phyloP scores from a whole-genome alignment of 495 filamentous ascomycete genomes.

The Patellaria atrata region DNA sequence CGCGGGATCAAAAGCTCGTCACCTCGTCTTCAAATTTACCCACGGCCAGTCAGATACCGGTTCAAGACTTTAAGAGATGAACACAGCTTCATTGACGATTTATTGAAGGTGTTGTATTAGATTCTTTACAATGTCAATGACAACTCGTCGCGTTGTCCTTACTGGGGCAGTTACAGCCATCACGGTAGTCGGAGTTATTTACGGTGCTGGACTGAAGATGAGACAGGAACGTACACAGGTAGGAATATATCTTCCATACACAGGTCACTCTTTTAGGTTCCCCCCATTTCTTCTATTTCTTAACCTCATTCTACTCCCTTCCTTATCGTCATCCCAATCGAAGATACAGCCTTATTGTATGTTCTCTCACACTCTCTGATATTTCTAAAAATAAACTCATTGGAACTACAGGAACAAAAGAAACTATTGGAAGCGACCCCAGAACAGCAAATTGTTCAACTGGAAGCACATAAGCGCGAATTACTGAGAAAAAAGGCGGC shows the following conservation, averaged over 20 bases:
- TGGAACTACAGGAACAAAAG: constrained; percentile 10
- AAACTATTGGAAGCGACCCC: constrained; percentile 31
- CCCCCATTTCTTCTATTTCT: not conserved
- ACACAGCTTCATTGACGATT: too few relatives aligned
- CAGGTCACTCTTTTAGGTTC: too few relatives aligned
- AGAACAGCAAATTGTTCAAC: constrained; percentile 37
- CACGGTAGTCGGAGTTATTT: constrained; percentile 35
- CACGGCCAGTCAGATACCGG: too few relatives aligned
- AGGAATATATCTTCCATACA: constrained; percentile 1
- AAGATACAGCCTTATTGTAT: not conserved
- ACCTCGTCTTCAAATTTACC: too few relatives aligned
- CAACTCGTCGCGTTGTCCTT: constrained; percentile 26
- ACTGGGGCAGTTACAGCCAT: constrained; percentile 37
- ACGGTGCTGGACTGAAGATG: constrained; percentile 46
- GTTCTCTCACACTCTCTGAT: constrained; percentile 1
- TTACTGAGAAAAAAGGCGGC: constrained; percentile 36
- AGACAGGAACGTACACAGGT: constrained; percentile 29
- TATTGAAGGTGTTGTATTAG: too few relatives aligned
- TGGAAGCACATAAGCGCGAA: constrained; percentile 34
- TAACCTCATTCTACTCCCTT: not conserved
- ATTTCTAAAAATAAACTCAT: constrained; percentile 1
- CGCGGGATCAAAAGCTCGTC: too few relatives aligned
- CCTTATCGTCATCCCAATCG: not conserved
- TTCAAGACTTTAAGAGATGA: too few relatives aligned
- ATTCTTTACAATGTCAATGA: too few relatives aligned